Evolutionary conservation across 805 yeast genomes (phyloP).

Genomic region (Starmera quercuum): DNA sequence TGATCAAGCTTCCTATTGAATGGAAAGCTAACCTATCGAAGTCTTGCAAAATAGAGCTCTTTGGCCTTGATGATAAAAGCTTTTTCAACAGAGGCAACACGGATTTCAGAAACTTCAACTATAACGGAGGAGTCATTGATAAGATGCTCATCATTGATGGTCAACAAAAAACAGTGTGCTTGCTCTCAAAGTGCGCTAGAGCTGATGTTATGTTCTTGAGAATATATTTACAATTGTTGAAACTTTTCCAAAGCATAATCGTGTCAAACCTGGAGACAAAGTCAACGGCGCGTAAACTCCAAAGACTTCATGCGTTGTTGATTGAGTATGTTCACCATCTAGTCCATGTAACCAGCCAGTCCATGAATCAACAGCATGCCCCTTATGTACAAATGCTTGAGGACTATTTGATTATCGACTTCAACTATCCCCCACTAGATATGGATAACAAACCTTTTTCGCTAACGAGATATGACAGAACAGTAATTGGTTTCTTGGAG

Average conservation of each 20-base stretch:
- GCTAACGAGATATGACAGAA: neutral
- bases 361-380: no score
- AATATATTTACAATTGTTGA: neutral
- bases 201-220: neutral
- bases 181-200: neutral
- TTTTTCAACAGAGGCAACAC: neutral
- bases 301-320: neutral
- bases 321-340: neutral
- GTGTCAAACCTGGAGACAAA: neutral
- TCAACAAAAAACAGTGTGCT: neutral
- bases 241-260: neutral
- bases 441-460: neutral
- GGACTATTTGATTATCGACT: neutral
- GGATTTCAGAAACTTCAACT: conserved; percentile 1
- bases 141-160: neutral
- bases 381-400: neutral
- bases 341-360: neutral
- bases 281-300: neutral
- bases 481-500: neutral
- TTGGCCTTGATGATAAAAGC: neutral
- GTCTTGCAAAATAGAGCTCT: neutral
- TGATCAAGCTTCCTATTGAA: neutral
- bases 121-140: neutral
- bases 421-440: neutral
- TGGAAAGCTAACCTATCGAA: neutral